These are phyloP conservation scores for Phytophthora macrochlamydospora DNA, from an alignment of 352 stramenopile species.

Conservation along the genomic window DNA sequence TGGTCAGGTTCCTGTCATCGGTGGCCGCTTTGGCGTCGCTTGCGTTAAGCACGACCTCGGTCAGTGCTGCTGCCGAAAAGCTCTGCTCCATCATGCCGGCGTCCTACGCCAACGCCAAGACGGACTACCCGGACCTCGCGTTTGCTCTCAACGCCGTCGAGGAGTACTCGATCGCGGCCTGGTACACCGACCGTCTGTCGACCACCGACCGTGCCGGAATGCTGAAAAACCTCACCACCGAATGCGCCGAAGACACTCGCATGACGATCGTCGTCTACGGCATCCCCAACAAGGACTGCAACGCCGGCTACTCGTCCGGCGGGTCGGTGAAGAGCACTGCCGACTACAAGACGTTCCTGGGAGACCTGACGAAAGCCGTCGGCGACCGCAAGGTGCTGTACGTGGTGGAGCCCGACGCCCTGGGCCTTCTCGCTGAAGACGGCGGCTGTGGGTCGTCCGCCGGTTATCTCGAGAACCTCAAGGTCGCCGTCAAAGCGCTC, in stretches of 20 bases:
- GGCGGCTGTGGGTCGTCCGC: conserved; percentile 43
- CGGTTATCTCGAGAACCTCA: conserved; percentile 59
- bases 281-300: conserved; percentile 80
- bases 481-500: conserved; percentile 43
- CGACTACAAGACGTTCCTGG: conserved; percentile 57
- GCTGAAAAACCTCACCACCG: conserved; percentile 26
- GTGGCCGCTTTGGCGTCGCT: conserved; percentile 16
- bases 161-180: conserved; percentile 47
- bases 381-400: conserved; percentile 69
- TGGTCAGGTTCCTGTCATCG: conserved; percentile 22
- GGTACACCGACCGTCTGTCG: conserved; percentile 53
- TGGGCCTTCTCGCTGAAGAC: conserved; percentile 52
- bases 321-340: conserved; percentile 42
- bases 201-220: conserved; percentile 29
- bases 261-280: conserved; percentile 71
- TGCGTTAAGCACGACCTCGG: conserved; percentile 12
- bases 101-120: conserved; percentile 43
- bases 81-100: conserved; percentile 46
- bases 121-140: conserved; percentile 35
- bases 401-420: conserved; percentile 66
- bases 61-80: conserved; percentile 19
- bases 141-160: conserved; percentile 41
- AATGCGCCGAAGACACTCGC: conserved; percentile 37
- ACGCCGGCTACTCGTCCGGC: conserved; percentile 46
- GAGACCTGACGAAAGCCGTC: conserved; percentile 39